These are phyloP conservation scores for Termitomyces bulborhizus DNA, from an alignment of 768 basidiomycete genomes.

Conservation along the genomic window DNA sequence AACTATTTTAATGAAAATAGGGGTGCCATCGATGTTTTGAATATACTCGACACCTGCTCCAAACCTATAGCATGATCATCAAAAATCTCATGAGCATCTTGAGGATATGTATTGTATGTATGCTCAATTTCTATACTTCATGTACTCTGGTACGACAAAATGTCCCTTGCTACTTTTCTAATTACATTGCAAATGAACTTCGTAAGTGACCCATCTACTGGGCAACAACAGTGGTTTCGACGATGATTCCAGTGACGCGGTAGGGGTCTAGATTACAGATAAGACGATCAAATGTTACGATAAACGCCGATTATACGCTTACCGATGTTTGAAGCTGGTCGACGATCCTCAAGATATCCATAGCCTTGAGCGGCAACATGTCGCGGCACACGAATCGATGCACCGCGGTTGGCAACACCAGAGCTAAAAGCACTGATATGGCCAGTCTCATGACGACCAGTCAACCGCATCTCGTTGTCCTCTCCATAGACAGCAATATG, in stretches of 20 bases:
- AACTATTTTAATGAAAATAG: too few species aligned
- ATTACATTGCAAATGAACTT: background rate
- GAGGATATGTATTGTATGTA: too few species aligned
- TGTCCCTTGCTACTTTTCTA: constrained; percentile 10
- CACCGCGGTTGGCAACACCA: constrained; percentile 97
- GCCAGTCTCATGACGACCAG: constrained; percentile 96
- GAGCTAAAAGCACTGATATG: constrained; percentile 88
- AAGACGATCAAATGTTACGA: constrained; percentile 3
- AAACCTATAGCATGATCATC: too few species aligned
- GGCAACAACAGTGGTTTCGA: constrained; percentile 79
- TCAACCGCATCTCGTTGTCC: constrained; percentile 94
- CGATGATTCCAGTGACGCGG: constrained; percentile 84
- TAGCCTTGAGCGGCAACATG: constrained; percentile 90
- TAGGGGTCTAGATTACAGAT: constrained; percentile 67
- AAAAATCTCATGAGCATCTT: too few species aligned
- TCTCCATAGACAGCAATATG: constrained; percentile 98
- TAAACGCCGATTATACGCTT: constrained; percentile 21
- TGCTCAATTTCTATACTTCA: background rate
- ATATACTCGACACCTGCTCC: too few species aligned
- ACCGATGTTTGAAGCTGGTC: constrained; percentile 98
- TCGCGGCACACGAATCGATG: constrained; percentile 92
- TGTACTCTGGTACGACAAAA: constrained; percentile 5
- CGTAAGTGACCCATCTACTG: constrained; percentile 28
- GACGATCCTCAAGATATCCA: constrained; percentile 94
- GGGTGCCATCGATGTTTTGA: too few species aligned